Base-by-base conservation (phyloP, 2,329 filamentous ascomycete genomes). In the Epichloe coenophiala region DNA sequence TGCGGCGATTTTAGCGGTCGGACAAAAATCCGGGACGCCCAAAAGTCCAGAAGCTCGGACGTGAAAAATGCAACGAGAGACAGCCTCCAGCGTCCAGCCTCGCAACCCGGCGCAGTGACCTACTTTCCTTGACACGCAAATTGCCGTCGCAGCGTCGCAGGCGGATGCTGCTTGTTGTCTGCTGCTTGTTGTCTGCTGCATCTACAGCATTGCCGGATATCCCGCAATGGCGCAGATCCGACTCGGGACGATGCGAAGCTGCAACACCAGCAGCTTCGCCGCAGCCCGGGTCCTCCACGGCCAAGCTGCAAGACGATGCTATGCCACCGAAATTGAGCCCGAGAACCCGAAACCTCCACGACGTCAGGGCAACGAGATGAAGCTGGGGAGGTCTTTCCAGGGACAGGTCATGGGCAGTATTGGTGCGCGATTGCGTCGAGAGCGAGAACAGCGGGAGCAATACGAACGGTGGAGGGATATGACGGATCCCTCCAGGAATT, bases 361-460 rank as follows among this genome's bases (percentile, higher is more conserved):
- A 49, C 56, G 61, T 17, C 59, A 63, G 53, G 58, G 63, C 49
- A 69, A 68, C 51, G 68, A 70, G 56, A 56, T 63, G 55, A 69
- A 60, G 59, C 59, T 63, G 27, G 68, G 65, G 15, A 57, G 70
- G 45, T 65, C 69, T 3, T 82, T 81, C 60, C 73, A 76, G 58
- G 77, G 77, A 19, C 78, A 81, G 65, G 71, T 82, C 58, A 76
- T 78, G 59, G 74, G 78, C 56, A 80, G 76, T 55, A 77, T 80
- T 47, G 71, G 70, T 47, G 68, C 72, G 50, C 73, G 78, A 53
- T 67, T 81, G 55, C 68, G 71, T 55, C 66, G 73, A n/a, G 78
- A 82, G 62, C 68, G 69, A 47, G 70, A 71, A 52, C 75, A 80
- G 61, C 68, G 74, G 23, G 72, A 72, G 58, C 70, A 73, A 55